Base-by-base conservation (phyloP, 2,329 filamentous ascomycete genomes). In the Beauveria sp. region DNA sequence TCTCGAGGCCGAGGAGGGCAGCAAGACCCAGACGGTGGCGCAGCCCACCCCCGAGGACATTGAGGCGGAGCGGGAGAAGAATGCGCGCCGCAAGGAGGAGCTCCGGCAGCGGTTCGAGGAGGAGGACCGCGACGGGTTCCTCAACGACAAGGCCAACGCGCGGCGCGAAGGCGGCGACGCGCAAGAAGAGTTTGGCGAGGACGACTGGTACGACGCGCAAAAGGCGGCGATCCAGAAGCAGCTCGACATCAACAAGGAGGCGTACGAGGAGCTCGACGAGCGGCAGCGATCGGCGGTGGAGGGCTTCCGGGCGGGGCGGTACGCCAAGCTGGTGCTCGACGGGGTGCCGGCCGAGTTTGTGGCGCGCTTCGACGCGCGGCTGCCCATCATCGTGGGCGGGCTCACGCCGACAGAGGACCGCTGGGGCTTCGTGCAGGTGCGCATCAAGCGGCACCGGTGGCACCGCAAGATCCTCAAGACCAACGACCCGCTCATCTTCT, bases 401-500 rank as follows among this genome's bases (percentile, higher is more conserved):
- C 81, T 99, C 45, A 89, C 91, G 12, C 84, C 95, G 8, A 97
- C 93, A 0, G 95, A 99, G 74, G 93, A 98, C 73, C 87, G 96
- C 56, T 97, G 96, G 72, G 96, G 95, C 9, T 98, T 90, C 71
- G 88, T 98, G 9, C 95, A 99, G 74, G 88, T 97, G 62, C 87
- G 96, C 56, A 96, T 99, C 79, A 99, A 99, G 83, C 85, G 92
- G 59, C 95, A 99, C 74, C 84, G 95, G 66, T 99, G 96, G 96
- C 95, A 99, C 79, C 97, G 97, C 84, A 96, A 95, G 80, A 98
- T 98, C 67, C 81, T 99, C 67, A 99, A 99, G 80, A 98, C 92
- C 40, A 96, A 96, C 72, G 95, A 99, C 71, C 96, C 95, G 18
- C 82, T 99, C 57, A 96, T 99, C 72, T 95, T 99, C 79, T 97